Conservation (phyloP, 257 asterid species). For the Solanum etuberosum region DNA sequence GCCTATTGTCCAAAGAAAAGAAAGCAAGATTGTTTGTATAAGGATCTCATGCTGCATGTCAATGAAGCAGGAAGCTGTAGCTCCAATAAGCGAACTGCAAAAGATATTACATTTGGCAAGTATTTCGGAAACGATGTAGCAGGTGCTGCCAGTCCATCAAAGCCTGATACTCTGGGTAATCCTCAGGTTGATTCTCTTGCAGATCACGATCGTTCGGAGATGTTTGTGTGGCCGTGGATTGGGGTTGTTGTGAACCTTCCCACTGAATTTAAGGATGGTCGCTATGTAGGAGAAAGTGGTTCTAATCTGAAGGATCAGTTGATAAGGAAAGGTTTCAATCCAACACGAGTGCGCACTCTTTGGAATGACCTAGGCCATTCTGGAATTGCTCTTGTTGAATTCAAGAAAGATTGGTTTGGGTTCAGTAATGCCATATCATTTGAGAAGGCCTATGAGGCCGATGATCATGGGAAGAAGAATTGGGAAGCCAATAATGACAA, state of each 20-base stretch:
- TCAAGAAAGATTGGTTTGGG: constrained; percentile 76
- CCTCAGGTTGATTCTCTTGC: constrained; percentile 25
- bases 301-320: constrained; percentile 57
- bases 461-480: constrained; percentile 59
- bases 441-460: constrained; percentile 60
- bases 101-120: constrained; percentile 57
- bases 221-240: constrained; percentile 96
- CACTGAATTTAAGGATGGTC: constrained; percentile 44
- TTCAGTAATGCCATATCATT: constrained; percentile 64
- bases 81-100: constrained; percentile 42
- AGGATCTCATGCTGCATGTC: constrained; percentile 67
- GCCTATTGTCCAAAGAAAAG: constrained; percentile 64
- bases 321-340: constrained; percentile 49
- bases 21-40: constrained; percentile 36
- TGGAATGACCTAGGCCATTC: constrained; percentile 81
- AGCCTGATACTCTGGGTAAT: constrained; percentile 23
- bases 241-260: constrained; percentile 64
- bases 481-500: constrained; percentile 39
- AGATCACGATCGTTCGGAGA: constrained; percentile 50
- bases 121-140: constrained; percentile 40
- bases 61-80: constrained; percentile 41
- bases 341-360: constrained; percentile 60
- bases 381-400: constrained; percentile 77
- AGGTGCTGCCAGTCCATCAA: constrained; percentile 31
- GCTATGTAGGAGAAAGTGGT: constrained; percentile 69